phyloP scores from a whole-genome alignment of 2,329 filamentous ascomycete species.

The Kalmusia sp. region DNA sequence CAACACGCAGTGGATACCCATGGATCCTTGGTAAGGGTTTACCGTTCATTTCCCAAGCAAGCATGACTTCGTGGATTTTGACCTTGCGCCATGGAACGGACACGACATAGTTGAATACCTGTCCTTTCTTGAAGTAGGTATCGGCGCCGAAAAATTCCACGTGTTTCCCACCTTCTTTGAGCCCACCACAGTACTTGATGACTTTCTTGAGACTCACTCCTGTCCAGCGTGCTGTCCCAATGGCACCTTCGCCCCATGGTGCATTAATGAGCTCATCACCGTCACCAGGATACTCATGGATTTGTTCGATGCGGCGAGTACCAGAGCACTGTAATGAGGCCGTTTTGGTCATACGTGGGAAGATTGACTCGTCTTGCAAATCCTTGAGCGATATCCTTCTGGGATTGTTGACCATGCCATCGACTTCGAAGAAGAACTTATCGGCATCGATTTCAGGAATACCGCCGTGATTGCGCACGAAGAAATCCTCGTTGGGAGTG shows the following conservation, averaged over 20 bases:
- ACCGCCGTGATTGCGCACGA: conserved; percentile 75
- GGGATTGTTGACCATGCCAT: conserved; percentile 67
- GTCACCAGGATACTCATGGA: conserved; percentile 68
- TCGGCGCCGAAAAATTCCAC: conserved; percentile 74
- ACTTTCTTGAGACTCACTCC: conserved; percentile 73
- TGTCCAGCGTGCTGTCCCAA: conserved; percentile 68
- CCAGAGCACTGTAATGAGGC: conserved; percentile 73
- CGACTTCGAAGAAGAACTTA: conserved; percentile 61
- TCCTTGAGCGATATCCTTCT: conserved; percentile 65
- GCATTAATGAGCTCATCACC: conserved; percentile 65
- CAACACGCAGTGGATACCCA: conserved; percentile 67
- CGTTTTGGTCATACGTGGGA: conserved; percentile 65
- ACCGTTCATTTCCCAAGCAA: conserved; percentile 77
- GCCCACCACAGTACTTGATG: conserved; percentile 72
- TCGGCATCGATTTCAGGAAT: conserved; percentile 70
- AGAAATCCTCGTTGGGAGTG: conserved; percentile 69
- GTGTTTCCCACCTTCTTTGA: conserved; percentile 63
- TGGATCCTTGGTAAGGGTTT: conserved; percentile 69
- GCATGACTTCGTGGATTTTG: conserved; percentile 69
- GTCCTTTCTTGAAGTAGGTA: conserved; percentile 73
- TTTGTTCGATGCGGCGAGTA: conserved; percentile 74
- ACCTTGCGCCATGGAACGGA: conserved; percentile 73
- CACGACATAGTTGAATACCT: conserved; percentile 72
- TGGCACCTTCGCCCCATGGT: conserved; percentile 63
- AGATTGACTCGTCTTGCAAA: conserved; percentile 65